Conservation (phyloP, 495 filamentous ascomycete species). For the Jackrogersella minutella region DNA sequence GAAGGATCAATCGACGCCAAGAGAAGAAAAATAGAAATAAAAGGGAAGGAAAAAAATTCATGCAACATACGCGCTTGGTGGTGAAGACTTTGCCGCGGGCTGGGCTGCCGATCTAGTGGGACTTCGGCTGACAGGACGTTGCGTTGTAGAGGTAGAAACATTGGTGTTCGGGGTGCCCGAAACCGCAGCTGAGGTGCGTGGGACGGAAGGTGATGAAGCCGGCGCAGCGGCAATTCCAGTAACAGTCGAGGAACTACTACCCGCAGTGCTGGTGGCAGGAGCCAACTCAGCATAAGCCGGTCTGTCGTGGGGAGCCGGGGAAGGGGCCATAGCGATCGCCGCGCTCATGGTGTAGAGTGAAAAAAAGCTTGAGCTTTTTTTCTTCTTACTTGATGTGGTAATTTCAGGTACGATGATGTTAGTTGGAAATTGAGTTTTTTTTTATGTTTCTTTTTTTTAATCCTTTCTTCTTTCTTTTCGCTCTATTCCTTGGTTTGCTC, state of each 20-base stretch:
- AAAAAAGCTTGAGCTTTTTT: slow-evolving; percentile 22
- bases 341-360: slow-evolving; percentile 60
- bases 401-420: slow-evolving; percentile 38
- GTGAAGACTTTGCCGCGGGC: slow-evolving; percentile 55
- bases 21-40: slow-evolving; percentile 33
- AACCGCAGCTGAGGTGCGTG: slow-evolving; percentile 53
- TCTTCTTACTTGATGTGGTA: slow-evolving; percentile 24
- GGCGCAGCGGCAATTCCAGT: slow-evolving; percentile 46
- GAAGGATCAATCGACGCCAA: slow-evolving; percentile 37
- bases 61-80: slow-evolving; percentile 58
- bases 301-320: slow-evolving; percentile 66
- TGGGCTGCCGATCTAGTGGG: slow-evolving; percentile 54
- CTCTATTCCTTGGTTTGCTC: slow-evolving; percentile 13
- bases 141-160: slow-evolving; percentile 43
- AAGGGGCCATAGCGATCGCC: slow-evolving; percentile 67
- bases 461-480: too few relatives aligned
- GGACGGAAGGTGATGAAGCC: slow-evolving; percentile 54
- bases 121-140: slow-evolving; percentile 59
- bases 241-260: slow-evolving; percentile 25
- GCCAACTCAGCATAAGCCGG: slow-evolving; percentile 58
- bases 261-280: slow-evolving; percentile 49
- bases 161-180: slow-evolving; percentile 52
- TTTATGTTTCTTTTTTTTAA: neutral
- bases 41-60: slow-evolving; percentile 36
- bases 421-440: slow-evolving; percentile 31